These are phyloP conservation scores for Debaryomyces sp. DNA, from an alignment of 1,139 yeast genomes.

Conservation along the genomic window DNA sequence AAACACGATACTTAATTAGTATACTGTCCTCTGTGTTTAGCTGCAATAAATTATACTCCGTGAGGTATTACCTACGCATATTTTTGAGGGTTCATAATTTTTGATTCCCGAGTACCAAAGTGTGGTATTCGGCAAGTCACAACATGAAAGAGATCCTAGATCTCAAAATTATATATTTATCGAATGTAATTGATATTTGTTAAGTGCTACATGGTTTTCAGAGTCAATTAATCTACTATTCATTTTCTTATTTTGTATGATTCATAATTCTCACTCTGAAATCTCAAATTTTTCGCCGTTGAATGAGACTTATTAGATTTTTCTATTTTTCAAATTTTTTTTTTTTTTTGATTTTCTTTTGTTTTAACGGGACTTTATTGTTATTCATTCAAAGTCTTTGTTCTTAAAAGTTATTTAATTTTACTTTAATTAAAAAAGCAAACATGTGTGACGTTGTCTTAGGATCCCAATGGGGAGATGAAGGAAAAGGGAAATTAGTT, in stretches of 20 bases:
- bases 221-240: conserved; percentile 8
- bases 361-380: conserved; percentile 16
- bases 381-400: conserved; percentile 10
- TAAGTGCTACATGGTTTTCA: conserved; percentile 3
- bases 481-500: conserved; percentile 97
- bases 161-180: no score
- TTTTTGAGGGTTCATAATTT: not conserved
- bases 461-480: conserved; percentile 99
- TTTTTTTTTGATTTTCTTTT: conserved; percentile 10
- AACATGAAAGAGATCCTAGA: not conserved
- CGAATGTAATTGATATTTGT: not conserved
- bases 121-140: not conserved
- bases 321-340: not conserved
- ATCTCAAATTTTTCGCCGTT: not conserved
- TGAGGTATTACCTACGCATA: not conserved
- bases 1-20: not conserved
- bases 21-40: not conserved
- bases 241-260: not conserved
- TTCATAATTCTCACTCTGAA: conserved; percentile 1
- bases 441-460: conserved; percentile 87
- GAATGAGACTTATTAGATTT: not conserved
- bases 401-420: conserved; percentile 9
- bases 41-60: not conserved
- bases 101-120: not conserved
- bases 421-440: conserved; percentile 11